A percentile compares a stretch with the other conserved stretches of the same genome.
phyloP scores from a whole-genome alignment of 1,284 basidiomycete species.

The Salmacisia buchloeana region DNA sequence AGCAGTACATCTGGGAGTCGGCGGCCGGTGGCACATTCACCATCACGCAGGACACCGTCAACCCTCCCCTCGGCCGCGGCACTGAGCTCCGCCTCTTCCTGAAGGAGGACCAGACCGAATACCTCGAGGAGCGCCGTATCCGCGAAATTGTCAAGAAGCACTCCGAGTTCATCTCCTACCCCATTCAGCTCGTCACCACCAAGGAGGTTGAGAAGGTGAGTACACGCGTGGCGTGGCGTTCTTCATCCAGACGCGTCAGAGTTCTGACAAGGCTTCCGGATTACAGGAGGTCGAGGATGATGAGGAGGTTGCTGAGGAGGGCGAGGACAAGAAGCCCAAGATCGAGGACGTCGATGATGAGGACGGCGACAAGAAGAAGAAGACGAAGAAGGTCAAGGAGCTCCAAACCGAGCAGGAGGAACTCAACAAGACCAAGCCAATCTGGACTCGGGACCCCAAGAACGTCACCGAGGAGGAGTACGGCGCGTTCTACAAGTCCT shows the following conservation, averaged over 20 bases:
- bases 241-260: neutral
- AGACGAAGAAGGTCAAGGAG: constrained; percentile 86
- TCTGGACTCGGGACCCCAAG: constrained; percentile 95
- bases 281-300: constrained; percentile 76
- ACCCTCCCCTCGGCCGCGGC: constrained; percentile 87
- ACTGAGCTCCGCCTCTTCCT: constrained; percentile 89
- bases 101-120: constrained; percentile 98
- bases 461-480: constrained; percentile 94
- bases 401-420: constrained; percentile 72
- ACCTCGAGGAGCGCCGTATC: constrained; percentile 98
- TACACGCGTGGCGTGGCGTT: neutral
- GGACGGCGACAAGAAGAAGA: constrained; percentile 62
- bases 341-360: constrained; percentile 75
- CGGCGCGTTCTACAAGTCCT: constrained; percentile 95
- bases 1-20: constrained; percentile 99
- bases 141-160: constrained; percentile 99
- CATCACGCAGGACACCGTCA: constrained; percentile 86
- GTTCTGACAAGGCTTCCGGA: neutral
- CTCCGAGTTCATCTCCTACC: constrained; percentile 99
- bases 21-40: constrained; percentile 99
- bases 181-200: constrained; percentile 94
- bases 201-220: constrained; percentile 81
- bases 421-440: constrained; percentile 99
- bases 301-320: constrained; percentile 57
- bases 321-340: constrained; percentile 67